Base-by-base conservation (phyloP, 768 basidiomycete genomes). In the Tylopilus sp. region DNA sequence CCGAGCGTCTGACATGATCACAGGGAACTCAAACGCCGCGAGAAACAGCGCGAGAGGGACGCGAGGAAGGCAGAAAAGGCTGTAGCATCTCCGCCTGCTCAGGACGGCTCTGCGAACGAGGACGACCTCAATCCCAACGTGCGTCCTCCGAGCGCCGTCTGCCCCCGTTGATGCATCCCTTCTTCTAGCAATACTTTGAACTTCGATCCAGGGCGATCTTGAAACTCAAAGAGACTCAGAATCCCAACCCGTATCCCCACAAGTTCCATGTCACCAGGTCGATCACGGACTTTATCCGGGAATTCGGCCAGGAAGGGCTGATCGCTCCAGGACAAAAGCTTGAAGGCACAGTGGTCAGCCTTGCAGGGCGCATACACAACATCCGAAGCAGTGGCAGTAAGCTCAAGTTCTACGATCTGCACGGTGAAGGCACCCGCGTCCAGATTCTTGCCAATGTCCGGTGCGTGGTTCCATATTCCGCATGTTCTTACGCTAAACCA, bases 201-300 rank as follows among this genome's bases (percentile, higher is more conserved):
- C 75, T 93, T 60, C 88, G 97, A 60, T 92, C 89, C 26, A 84
- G 92, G 44, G 85, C 90, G 62, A 93, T 99, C 63, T 81, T 85
- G 57, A 83, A 85, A 60, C 82, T 99, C 57, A 87, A 91, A 72
- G 79, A 86, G 66, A 88, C 89, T 26, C 87, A 88, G 69, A 71
- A 80, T 8, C 96, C 95, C 3, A 89, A 95, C 69, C 97, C 97
- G 3, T 99, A 98, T 76, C 97, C 97, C 8, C 97, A 99, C 86
- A 99, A 99, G 83, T 99, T 99, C 75, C 71, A 96, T 60, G 95
- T 98, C 21, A 76, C 86, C 52, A 76, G 72, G 56, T 92, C 91
- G 9, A 76, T 99, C 65, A 74, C 83, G 3, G 65, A 74, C 6
- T 99, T 86, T 73, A 81, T 98, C 69, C 69, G 77, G 6, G 72